These are phyloP conservation scores for Corchorus olitorius DNA, from an alignment of 345 rosid species.

Conservation along the genomic window DNA sequence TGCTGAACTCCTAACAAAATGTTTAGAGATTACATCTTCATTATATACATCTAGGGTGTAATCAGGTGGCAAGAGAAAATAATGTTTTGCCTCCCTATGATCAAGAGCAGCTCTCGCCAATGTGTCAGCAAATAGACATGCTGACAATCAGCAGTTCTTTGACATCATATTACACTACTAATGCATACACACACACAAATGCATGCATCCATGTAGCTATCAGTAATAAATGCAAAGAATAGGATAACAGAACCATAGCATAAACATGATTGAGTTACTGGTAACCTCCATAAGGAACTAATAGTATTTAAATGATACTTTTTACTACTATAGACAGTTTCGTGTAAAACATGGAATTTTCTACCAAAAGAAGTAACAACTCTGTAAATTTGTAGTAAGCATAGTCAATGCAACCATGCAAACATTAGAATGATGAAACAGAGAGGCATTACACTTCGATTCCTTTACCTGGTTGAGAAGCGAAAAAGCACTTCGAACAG, in stretches of 20 bases:
- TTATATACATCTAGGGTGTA: too few relatives aligned
- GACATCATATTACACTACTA: not conserved
- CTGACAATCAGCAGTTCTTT: not conserved
- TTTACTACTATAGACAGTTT: not conserved
- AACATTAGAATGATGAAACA: not conserved
- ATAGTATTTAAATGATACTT: not conserved
- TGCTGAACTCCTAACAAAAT: too few relatives aligned
- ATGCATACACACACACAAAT: not conserved
- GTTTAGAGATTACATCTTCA: too few relatives aligned
- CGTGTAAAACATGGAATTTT: not conserved
- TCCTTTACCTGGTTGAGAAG: slow-evolving; percentile 76
- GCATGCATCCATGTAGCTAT: not conserved
- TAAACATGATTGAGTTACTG: not conserved
- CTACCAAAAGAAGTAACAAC: not conserved
- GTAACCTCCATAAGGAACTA: not conserved
- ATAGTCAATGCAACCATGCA: not conserved
- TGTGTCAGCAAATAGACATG: too few relatives aligned
- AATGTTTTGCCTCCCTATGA: too few relatives aligned
- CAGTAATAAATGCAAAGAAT: not conserved
- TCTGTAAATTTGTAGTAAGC: not conserved
- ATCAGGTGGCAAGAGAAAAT: too few relatives aligned
- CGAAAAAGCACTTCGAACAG: slow-evolving; percentile 90
- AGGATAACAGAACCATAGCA: not conserved
- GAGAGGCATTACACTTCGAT: not conserved
- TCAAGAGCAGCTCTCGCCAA: too few relatives aligned